Base-by-base conservation (phyloP, 805 yeast species). In the Candida stauntonica region DNA sequence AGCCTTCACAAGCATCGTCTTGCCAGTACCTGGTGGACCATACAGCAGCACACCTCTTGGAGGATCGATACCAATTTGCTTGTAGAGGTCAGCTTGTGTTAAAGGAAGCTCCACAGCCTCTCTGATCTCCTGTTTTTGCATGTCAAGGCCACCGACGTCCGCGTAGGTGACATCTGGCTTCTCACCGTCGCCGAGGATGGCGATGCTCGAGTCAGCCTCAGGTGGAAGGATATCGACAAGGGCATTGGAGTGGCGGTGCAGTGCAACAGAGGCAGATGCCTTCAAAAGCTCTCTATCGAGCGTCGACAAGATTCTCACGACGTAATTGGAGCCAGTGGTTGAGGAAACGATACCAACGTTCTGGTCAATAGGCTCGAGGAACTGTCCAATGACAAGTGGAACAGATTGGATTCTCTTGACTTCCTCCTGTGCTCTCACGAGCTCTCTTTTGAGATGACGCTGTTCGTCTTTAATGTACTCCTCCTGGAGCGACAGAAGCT, bases 21-120 rank as follows among this genome's bases (percentile, higher is more conserved):
- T 93, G 56, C 99, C 99, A 1, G 99, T 93, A 61, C 99, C 99
- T 33, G 99, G 99, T 9, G 99, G 98, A n/a, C 99, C 99, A 64
- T 93, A 93, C 45, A 93, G 70, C 51, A 93, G 67, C 21, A 93
- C 99, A 55, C 99, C 99, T 51, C 98, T 80, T 47, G 99, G 99
- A 15, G 99, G 99, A 56, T 93, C 98, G 49, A 93, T 89, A 66
- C 99, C 99, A 57, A 93, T 93, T 65, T 93, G 98, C 57, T 86
- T 84, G 66, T 93, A 93, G 49, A 94, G 71, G 55, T 94, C 99
- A 27, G 93, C 94, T 61, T 93, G 98, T 13, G 95, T 84, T 55
- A 93, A 73, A 11, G 99, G 99, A 52, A 93, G 73, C 64, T 93
- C 99, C 13, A 93, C 98, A 2, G 99, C 99, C 67, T 93, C 99